Conservation (phyloP, 2,329 filamentous ascomycete genomes). For the Akanthomyces muscarius region DNA sequence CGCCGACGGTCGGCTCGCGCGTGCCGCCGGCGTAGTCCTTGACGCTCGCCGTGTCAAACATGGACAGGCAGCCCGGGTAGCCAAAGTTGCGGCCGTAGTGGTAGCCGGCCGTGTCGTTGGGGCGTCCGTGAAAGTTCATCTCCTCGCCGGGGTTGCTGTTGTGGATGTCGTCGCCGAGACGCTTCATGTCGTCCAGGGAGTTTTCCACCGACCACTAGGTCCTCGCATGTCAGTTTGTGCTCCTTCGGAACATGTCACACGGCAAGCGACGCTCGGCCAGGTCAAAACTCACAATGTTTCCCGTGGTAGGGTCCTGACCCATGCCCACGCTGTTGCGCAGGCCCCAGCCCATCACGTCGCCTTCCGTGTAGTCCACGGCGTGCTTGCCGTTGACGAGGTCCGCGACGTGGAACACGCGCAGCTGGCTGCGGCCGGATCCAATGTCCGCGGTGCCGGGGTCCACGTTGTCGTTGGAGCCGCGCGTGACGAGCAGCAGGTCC, state of each 20-base stretch:
- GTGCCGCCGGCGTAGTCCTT: slow-evolving; percentile 32
- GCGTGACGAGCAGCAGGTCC: slow-evolving; percentile 56
- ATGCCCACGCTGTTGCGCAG: slow-evolving; percentile 66
- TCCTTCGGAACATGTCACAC: too few species aligned
- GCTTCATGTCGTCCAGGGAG: slow-evolving; percentile 57
- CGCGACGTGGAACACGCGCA: slow-evolving; percentile 46
- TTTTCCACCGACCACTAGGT: slow-evolving; percentile 58
- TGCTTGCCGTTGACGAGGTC: slow-evolving; percentile 24
- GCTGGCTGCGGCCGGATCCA: slow-evolving; percentile 53
- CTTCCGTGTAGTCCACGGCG: slow-evolving; percentile 40
- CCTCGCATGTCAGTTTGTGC: background rate
- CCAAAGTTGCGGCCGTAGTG: slow-evolving; percentile 51
- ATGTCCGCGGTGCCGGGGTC: slow-evolving; percentile 47
- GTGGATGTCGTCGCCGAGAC: slow-evolving; percentile 55
- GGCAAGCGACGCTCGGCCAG: too few species aligned
- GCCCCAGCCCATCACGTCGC: slow-evolving; percentile 56
- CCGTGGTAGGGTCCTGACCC: slow-evolving; percentile 50
- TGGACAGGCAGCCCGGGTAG: slow-evolving; percentile 60
- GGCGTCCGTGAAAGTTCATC: slow-evolving; percentile 63
- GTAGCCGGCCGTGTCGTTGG: slow-evolving; percentile 30
- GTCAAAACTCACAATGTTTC: slow-evolving; percentile 34
- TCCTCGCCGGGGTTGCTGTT: slow-evolving; percentile 67
- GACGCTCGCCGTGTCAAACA: slow-evolving; percentile 42
- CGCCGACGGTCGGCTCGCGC: slow-evolving; percentile 18
- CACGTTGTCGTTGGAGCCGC: slow-evolving; percentile 57